Percentiles rank a stretch among this genome's conserved stretches.
phyloP scores from a whole-genome alignment of 495 filamentous ascomycete genomes.

The Durotheca rogersii region DNA sequence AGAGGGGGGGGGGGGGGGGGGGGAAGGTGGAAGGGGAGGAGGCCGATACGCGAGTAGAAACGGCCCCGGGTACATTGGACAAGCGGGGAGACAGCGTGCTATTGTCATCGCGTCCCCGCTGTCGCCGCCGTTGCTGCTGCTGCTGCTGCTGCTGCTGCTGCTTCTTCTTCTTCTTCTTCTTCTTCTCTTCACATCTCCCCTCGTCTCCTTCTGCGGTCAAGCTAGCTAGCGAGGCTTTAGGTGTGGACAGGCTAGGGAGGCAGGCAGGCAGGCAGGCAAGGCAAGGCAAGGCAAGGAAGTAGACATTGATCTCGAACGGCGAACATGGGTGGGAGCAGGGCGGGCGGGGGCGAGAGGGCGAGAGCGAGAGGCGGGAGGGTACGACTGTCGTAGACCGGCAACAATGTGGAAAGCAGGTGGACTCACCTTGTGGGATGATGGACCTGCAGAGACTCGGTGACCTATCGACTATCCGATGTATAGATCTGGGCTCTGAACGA shows the following conservation, averaged over 20 bases:
- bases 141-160: no score
- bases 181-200: no score
- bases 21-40: slow-evolving; percentile 13
- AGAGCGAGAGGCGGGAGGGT: slow-evolving; percentile 8
- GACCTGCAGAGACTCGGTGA: slow-evolving; percentile 15
- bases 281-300: slow-evolving; percentile 1
- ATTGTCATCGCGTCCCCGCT: no score
- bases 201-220: no score
- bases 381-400: slow-evolving; percentile 15
- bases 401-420: slow-evolving; percentile 22
- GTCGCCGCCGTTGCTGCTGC: no score
- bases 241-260: neutral
- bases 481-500: neutral
- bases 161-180: no score
- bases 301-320: slow-evolving; percentile 13
- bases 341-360: no score
- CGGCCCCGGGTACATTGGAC: no score
- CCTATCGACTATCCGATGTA: slow-evolving; percentile 6
- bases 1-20: slow-evolving; percentile 7
- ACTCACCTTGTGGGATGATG: slow-evolving; percentile 33
- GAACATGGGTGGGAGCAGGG: no score
- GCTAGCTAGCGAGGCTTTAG: no score
- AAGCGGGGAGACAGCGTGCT: no score
- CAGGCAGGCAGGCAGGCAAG: slow-evolving; percentile 1
- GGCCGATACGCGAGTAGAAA: slow-evolving; percentile 10